Conservation (phyloP, 352 stramenopile genomes). For the Pythium dissotocum region DNA sequence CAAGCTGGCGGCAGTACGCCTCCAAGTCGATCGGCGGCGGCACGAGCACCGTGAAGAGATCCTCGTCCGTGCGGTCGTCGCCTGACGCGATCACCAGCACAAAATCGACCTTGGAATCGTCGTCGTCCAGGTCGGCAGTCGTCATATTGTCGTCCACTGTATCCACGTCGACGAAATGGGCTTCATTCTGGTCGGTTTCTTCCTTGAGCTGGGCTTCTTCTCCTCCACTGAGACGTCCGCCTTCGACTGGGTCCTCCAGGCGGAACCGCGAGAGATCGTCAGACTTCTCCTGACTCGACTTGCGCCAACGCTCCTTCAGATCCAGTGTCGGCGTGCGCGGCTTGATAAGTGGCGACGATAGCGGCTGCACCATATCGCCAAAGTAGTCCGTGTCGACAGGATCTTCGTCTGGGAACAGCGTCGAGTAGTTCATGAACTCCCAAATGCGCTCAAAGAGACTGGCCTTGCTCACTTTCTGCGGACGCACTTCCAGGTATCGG, state of each 20-base stretch:
- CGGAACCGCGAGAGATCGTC: slow-evolving; percentile 26
- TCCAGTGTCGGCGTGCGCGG: slow-evolving; percentile 22
- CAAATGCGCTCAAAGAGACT: slow-evolving; percentile 81
- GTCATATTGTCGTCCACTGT: background rate
- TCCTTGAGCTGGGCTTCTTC: background rate
- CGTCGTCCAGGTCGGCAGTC: background rate
- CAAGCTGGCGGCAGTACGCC: slow-evolving; percentile 72
- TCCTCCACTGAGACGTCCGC: background rate
- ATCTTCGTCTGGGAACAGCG: slow-evolving; percentile 66
- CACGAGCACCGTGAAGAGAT: slow-evolving; percentile 77
- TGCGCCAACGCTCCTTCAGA: slow-evolving; percentile 23
- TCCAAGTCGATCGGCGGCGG: slow-evolving; percentile 81
- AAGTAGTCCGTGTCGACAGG: slow-evolving; percentile 71
- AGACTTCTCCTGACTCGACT: slow-evolving; percentile 23
- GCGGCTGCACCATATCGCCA: slow-evolving; percentile 49
- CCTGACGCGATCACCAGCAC: slow-evolving; percentile 83
- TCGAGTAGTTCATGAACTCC: slow-evolving; percentile 82
- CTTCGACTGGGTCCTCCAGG: slow-evolving; percentile 10
- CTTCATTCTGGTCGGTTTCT: background rate
- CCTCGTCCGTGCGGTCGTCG: slow-evolving; percentile 82
- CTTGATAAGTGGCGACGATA: slow-evolving; percentile 51
- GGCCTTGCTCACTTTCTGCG: slow-evolving; percentile 81
- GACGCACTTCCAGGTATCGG: slow-evolving; percentile 71
- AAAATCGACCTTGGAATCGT: slow-evolving; percentile 58
- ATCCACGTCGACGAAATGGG: slow-evolving; percentile 9